Percentiles rank a stretch among this genome's conserved stretches.
These are phyloP conservation scores for Ceratonia siliqua DNA, from an alignment of 306 rosid species.

Conservation along the genomic window DNA sequence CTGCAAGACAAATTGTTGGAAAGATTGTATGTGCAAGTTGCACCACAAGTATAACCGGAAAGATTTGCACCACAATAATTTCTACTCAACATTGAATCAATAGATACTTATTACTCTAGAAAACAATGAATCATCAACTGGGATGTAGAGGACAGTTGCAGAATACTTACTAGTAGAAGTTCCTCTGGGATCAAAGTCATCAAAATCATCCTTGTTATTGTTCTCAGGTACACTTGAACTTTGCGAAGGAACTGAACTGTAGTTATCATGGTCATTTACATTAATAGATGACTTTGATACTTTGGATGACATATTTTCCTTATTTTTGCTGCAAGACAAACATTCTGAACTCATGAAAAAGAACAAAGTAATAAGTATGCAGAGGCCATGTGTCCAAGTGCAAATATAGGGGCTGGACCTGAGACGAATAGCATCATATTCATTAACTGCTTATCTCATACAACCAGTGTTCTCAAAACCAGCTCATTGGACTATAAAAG, in stretches of 20 bases:
- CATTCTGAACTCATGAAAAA: slow-evolving; percentile 37
- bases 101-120: slow-evolving; percentile 11
- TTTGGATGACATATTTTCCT: slow-evolving; percentile 44
- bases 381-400: slow-evolving; percentile 1
- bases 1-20: background rate
- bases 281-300: slow-evolving; percentile 54
- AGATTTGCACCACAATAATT: slow-evolving; percentile 21
- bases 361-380: slow-evolving; percentile 20
- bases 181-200: slow-evolving; percentile 95
- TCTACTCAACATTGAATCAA: slow-evolving; percentile 16
- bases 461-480: slow-evolving; percentile 18
- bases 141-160: slow-evolving; percentile 16
- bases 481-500: slow-evolving; percentile 23
- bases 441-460: slow-evolving; percentile 8
- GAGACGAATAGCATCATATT: slow-evolving; percentile 26
- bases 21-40: slow-evolving; percentile 22
- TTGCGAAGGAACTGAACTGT: slow-evolving; percentile 50
- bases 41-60: slow-evolving; percentile 3
- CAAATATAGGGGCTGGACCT: slow-evolving; percentile 18
- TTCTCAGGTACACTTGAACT: slow-evolving; percentile 44
- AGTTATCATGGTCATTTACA: slow-evolving; percentile 45
- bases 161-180: slow-evolving; percentile 72
- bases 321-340: slow-evolving; percentile 61
- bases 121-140: slow-evolving; percentile 19
- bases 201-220: slow-evolving; percentile 67